A percentile compares a stretch with the other conserved stretches of the same genome.
Conservation (phyloP, 805 yeast genomes). For the Yarrowia keelungensis region DNA sequence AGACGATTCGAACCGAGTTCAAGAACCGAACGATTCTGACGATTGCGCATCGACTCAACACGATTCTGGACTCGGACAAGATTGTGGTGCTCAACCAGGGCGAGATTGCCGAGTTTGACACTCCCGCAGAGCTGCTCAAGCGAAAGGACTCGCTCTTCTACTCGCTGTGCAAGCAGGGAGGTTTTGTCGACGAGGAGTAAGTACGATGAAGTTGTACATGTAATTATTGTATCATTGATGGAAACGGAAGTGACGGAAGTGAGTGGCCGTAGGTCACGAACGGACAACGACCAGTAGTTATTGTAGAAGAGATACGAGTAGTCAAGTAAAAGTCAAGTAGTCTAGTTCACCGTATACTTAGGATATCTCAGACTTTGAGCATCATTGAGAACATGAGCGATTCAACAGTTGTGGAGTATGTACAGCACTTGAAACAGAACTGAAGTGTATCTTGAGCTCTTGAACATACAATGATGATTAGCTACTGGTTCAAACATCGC, state of each 20-base stretch:
- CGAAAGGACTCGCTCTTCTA: conserved; percentile 73
- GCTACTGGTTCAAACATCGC: no score
- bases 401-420: no score
- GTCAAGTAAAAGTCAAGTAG: neutral
- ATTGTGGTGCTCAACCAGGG: conserved; percentile 80
- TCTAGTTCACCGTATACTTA: no score
- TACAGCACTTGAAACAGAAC: no score
- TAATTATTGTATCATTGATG: conserved; percentile 11
- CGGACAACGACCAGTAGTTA: neutral
- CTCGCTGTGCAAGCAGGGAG: conserved; percentile 77
- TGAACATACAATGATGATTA: no score
- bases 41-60: conserved; percentile 88
- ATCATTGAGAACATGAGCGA: no score
- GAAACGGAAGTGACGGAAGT: neutral
- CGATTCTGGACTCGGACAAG: conserved; percentile 83
- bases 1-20: conserved; percentile 77
- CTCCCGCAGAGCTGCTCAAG: conserved; percentile 69
- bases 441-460: no score
- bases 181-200: conserved; percentile 57
- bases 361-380: no score
- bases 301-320: neutral
- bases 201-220: neutral
- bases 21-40: conserved; percentile 80
- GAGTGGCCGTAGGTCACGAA: neutral
- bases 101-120: conserved; percentile 75